Evolutionary conservation across 768 basidiomycete genomes (phyloP).

Genomic region (Calocera viscosa): DNA sequence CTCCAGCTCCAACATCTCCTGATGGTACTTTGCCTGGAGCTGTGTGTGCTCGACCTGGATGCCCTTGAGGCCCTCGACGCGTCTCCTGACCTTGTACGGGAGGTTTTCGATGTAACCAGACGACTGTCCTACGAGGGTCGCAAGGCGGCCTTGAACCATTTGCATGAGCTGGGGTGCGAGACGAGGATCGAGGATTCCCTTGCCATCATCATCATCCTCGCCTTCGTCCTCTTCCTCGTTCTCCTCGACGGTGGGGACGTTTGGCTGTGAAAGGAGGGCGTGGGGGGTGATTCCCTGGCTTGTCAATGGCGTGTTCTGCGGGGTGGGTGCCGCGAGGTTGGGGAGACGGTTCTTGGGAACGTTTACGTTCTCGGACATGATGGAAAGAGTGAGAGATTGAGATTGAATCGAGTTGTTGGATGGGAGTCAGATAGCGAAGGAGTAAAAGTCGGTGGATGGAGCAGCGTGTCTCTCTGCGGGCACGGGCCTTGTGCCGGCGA

Average conservation of each 20-base stretch:
- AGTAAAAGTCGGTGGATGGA: neutral
- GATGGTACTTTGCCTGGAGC: constrained; percentile 86
- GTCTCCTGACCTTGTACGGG: constrained; percentile 65
- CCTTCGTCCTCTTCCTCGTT: constrained; percentile 61
- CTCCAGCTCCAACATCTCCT: constrained; percentile 88
- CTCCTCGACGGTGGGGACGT: constrained; percentile 57
- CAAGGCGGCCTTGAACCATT: constrained; percentile 80
- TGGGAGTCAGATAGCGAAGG: neutral
- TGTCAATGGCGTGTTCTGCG: constrained; percentile 80
- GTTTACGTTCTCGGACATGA: constrained; percentile 6
- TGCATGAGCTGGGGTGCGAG: constrained; percentile 41
- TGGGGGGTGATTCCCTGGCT: constrained; percentile 59
- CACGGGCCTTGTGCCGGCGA: too few relatives aligned
- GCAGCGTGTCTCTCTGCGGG: neutral
- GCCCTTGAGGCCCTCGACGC: constrained; percentile 85
- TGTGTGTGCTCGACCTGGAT: constrained; percentile 84
- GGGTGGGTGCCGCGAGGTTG: constrained; percentile 57
- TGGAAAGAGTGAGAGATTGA: neutral
- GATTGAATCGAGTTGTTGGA: neutral
- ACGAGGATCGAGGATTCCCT: constrained; percentile 26
- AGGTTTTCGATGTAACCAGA: constrained; percentile 91
- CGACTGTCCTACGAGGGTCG: constrained; percentile 73
- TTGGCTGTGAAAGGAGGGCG: constrained; percentile 63
- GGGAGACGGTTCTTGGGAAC: constrained; percentile 10
- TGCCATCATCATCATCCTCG: constrained; percentile 35